phyloP scores from a whole-genome alignment of 768 basidiomycete species.

The Amanita rimosa region DNA sequence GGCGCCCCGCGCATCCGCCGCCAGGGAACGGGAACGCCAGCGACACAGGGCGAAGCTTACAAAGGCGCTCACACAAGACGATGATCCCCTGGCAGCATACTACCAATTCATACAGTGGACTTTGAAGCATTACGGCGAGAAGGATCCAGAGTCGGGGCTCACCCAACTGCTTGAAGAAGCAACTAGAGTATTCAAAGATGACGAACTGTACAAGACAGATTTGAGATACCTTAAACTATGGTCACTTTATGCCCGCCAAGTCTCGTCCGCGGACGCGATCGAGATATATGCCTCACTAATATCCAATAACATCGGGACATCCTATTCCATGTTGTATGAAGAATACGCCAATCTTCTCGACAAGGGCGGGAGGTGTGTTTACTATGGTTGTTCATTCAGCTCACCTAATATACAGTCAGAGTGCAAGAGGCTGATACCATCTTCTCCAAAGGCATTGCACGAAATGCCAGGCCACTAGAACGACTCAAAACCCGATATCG shows the following conservation, averaged over 20 bases:
- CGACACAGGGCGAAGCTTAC: constrained; percentile 29
- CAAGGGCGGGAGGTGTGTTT: constrained; percentile 59
- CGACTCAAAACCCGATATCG: constrained; percentile 73
- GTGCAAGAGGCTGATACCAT: constrained; percentile 68
- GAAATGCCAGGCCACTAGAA: constrained; percentile 72
- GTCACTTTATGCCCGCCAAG: constrained; percentile 75
- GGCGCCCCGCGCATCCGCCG: constrained; percentile 8
- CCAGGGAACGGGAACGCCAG: constrained; percentile 23
- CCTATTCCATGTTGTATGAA: constrained; percentile 77
- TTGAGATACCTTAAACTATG: constrained; percentile 87
- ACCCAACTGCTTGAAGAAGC: constrained; percentile 76
- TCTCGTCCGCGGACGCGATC: constrained; percentile 60
- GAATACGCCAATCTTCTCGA: constrained; percentile 83
- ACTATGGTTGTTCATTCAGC: neutral
- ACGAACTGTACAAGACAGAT: constrained; percentile 79
- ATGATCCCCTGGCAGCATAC: constrained; percentile 81
- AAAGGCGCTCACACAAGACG: constrained; percentile 55
- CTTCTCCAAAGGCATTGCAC: constrained; percentile 73
- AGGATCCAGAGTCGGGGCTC: constrained; percentile 60
- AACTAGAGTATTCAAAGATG: constrained; percentile 70
- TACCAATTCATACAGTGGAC: constrained; percentile 88
- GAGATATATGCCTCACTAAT: constrained; percentile 66
- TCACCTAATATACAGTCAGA: constrained; percentile 25
- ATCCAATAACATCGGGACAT: constrained; percentile 63
- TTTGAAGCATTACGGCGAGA: constrained; percentile 64